A percentile compares a stretch with the other conserved stretches of the same genome.
These are phyloP conservation scores for Synchytrium microbalum DNA, from an alignment of 371 early-diverging fungal genomes.

Conservation along the genomic window DNA sequence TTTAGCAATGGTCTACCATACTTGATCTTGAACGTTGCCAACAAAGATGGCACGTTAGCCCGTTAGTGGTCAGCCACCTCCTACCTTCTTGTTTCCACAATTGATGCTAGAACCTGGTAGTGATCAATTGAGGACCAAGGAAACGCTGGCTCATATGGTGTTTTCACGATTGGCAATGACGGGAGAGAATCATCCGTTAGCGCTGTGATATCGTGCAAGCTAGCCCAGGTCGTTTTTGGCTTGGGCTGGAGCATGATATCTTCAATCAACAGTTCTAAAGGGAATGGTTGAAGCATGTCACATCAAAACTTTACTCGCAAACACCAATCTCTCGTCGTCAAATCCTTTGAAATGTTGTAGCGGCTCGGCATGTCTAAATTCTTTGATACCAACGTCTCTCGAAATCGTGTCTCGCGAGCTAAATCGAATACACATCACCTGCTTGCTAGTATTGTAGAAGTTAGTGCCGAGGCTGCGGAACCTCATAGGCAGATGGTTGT, in stretches of 20 bases:
- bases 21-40: too few relatives aligned
- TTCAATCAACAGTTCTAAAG: neutral
- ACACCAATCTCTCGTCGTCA: conserved; percentile 58
- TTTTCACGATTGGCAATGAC: conserved; percentile 61
- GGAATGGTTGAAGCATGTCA: conserved; percentile 49
- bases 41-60: too few relatives aligned
- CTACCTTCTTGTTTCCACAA: conserved; percentile 62
- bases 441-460: neutral
- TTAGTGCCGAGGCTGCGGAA: neutral
- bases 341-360: conserved; percentile 77
- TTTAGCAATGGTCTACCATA: too few relatives aligned
- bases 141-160: conserved; percentile 54
- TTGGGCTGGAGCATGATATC: too few relatives aligned
- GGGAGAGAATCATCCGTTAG: conserved; percentile 56
- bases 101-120: conserved; percentile 83
- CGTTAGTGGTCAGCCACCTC: too few relatives aligned
- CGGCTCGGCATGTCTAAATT: conserved; percentile 53
- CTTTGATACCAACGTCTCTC: conserved; percentile 42
- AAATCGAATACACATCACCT: neutral
- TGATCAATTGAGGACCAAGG: conserved; percentile 86
- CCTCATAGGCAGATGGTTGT: neutral
- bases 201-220: conserved; percentile 79
- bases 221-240: too few relatives aligned
- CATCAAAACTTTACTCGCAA: conserved; percentile 66
- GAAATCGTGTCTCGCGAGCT: neutral